Conservation (phyloP, 228 moss, liverwort and hornwort species). For the Sphagnum fallax region DNA sequence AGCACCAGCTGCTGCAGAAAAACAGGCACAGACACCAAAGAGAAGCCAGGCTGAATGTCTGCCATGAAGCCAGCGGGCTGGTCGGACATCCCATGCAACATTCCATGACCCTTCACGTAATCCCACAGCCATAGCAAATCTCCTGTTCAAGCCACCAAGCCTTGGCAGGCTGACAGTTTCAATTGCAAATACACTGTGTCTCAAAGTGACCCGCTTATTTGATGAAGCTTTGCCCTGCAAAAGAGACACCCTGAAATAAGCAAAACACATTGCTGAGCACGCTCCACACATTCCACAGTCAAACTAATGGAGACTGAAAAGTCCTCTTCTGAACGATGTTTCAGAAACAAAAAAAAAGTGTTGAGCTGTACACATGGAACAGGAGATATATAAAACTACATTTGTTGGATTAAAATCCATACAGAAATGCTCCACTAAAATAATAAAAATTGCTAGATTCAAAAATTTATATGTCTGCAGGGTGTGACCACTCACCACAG, state of each 20-base stretch:
- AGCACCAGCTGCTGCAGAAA: conserved; percentile 70
- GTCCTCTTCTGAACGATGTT: no score
- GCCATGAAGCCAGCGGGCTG: conserved; percentile 89
- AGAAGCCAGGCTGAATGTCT: conserved; percentile 94
- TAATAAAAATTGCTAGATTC: no score
- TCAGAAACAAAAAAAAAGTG: no score
- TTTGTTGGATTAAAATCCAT: no score
- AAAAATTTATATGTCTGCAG: no score
- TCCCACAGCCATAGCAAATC: conserved; percentile 70
- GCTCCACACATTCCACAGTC: no score
- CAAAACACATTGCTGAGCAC: no score
- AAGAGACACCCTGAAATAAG: background rate
- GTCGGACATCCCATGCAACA: conserved; percentile 89
- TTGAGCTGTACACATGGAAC: no score
- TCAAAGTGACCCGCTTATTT: conserved; percentile 19
- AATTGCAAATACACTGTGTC: conserved; percentile 27
- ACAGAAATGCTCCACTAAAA: no score
- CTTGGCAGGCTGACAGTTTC: conserved; percentile 39
- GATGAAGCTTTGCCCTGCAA: conserved; percentile 33
- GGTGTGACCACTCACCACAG: no score
- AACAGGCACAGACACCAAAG: conserved; percentile 94
- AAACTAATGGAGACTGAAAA: no score
- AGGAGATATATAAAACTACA: no score
- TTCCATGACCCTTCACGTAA: conserved; percentile 91
- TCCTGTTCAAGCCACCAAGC: conserved; percentile 54